Evolutionary conservation across 345 rosid species (phyloP), one percentile per base, ranked within the genome.

Genomic region (Salix arbutifolia): DNA sequence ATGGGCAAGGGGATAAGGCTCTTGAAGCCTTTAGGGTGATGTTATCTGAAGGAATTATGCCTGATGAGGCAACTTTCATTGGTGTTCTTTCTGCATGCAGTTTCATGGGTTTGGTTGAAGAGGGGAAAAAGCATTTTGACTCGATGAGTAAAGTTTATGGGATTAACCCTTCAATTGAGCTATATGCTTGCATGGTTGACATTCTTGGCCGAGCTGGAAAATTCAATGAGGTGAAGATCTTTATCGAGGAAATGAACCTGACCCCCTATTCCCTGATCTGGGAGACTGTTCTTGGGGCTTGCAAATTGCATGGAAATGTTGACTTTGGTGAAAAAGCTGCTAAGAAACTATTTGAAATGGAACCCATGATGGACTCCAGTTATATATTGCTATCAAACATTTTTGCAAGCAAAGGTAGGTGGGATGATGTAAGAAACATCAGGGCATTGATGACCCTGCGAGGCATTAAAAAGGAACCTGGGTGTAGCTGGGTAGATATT

Each of bases 31-130:
- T 83, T 68, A 79, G 69, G 46, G 62, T 58, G 72, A 87, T 85
- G 88, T 62, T 87, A 76, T 79, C 70, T 30, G 81, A 83, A 70
- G 81, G 84, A 40, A 33, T 79, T 65, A 31, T 30, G 25, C 90
- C 88, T 0, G 90, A 85, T 67, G 84, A 79, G 66, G 60, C 81
- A 25, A 81, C 88, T 6, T 83, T 87, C 56, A 26, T 67, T 28
- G 81, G 80, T 30, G 77, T 83, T 67, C 80, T 85, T 26, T 78
- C 84, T 33, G 88, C 86, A 2, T 85, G 87, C 76, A 84, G 87
- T 72, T 30, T 70, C 74, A 66, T 65, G 74, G 81, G 83, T 48
- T 83, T 77, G 76, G 67, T 83, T 70, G 85, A 78, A 73, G 81
- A 83, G 73, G 88, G 84, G 40, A 77, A 81, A 37, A 71, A 37